A percentile compares a stretch with the other conserved stretches of the same genome.
Conservation (phyloP, 148 eudicot genomes). For the Amaranthus palmeri region DNA sequence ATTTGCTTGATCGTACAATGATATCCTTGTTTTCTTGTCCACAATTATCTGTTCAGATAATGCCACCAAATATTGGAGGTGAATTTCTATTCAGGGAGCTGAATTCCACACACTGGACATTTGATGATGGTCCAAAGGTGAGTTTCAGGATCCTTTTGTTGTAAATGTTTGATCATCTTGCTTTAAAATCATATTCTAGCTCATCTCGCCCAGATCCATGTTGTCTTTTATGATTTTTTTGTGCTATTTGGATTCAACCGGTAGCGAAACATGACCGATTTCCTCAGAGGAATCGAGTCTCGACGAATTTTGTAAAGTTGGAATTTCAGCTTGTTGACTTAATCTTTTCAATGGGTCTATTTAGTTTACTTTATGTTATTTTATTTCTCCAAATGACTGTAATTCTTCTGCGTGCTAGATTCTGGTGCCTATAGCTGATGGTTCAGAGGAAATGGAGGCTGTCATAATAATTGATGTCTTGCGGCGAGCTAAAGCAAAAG, state of each 20-base stretch:
- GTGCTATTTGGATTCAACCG: too few relatives aligned
- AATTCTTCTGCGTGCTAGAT: conserved; percentile 38
- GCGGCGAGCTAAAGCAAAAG: conserved; percentile 77
- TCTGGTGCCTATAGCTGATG: conserved; percentile 91
- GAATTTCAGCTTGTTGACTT: too few relatives aligned
- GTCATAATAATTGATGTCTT: conserved; percentile 81
- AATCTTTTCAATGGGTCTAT: too few relatives aligned
- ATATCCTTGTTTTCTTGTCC: conserved; percentile 12
- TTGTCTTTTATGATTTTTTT: too few relatives aligned
- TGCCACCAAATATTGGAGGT: conserved; percentile 79
- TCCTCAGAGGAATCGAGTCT: too few relatives aligned
- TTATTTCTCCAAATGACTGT: background rate
- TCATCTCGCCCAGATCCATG: too few relatives aligned
- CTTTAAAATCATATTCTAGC: background rate
- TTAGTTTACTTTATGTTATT: too few relatives aligned
- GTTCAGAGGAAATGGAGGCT: conserved; percentile 97
- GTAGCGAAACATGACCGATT: too few relatives aligned
- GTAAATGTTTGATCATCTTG: background rate
- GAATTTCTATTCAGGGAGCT: conserved; percentile 53
- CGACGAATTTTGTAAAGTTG: too few relatives aligned
- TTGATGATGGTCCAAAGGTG: conserved; percentile 57
- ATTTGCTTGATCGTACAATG: background rate
- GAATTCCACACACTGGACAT: conserved; percentile 66
- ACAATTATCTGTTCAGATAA: conserved; percentile 41
- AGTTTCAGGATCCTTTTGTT: conserved; percentile 7